Evolutionary conservation across 2,329 filamentous ascomycete species (phyloP), one percentile per base, ranked within the genome.

Genomic region (Aspergillus eucalypticola): DNA sequence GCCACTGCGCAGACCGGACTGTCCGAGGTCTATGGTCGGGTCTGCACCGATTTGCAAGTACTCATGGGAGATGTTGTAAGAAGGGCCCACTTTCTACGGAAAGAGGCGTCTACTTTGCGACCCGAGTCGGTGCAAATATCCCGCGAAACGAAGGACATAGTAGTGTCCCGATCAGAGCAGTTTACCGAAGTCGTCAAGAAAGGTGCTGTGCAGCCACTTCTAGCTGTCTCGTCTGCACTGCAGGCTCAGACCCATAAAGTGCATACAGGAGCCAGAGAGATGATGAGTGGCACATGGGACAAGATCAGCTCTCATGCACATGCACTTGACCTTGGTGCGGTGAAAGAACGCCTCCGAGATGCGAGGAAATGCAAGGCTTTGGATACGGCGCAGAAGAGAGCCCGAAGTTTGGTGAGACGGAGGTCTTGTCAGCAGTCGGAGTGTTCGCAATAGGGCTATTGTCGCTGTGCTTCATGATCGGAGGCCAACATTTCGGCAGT

Each of bases 21-120:
- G 23, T 71, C 70, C 8, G 73, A 73, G 48, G 73, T 72, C 11
- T 79, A 75, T 55, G 68, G 66, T 52, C 76, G 75, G 55, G 61
- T 79, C 23, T 73, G 66, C 32, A 75, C 71, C 23, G 76, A 78
- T 62, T 53, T 80, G 3, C 75, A 78, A 59, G 67, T 73, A 8
- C 64, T 74, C 44, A 65, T 78, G 63, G 75, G 71, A 13, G 73
- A 77, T 65, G 71, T 73, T 25, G 73, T 76, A 44, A 74, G 71
- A 56, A 69, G 67, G 58, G 70, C 75, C 11, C 73, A 78, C 61
- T 53, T 67, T 44, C 53, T 78, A 25, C 72, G 69, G 46, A 62
- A 63, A 21, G 70, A 77, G 59, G 70, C 69, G 15, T 68, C 72
- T 25, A 50, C 58, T 19, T 56, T 75, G 19, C 62, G 65, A 15